Base-by-base conservation (phyloP, 2,329 filamentous ascomycete species). In the Capronia coronata region DNA sequence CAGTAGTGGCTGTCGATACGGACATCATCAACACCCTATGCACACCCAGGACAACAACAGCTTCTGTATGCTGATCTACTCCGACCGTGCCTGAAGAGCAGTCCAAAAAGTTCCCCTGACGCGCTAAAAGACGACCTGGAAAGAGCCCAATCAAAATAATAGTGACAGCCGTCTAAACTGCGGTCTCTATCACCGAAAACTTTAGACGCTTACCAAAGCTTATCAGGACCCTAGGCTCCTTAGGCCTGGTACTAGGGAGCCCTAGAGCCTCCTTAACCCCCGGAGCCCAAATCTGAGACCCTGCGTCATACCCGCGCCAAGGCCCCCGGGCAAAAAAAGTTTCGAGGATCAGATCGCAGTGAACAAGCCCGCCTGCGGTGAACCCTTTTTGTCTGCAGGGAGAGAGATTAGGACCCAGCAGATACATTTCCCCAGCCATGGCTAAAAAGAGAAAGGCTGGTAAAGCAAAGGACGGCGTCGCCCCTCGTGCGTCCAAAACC, bases 401-500 rank as follows among this genome's bases (percentile, higher is more conserved):
- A n/a, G n/a, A n/a, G n/a, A n/a, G n/a, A n/a, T n/a, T n/a, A n/a
- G n/a, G n/a, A n/a, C n/a, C n/a, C n/a, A n/a, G n/a, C n/a, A n/a
- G n/a, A n/a, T n/a, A n/a, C n/a, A n/a, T n/a, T n/a, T n/a, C 27
- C 16, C 43, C 35, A 34, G 32, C n/a, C 50, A 78, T 79, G 75
- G 75, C 66, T 22, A 78, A 74, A 62, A 79, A 78, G 59, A 83
- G 86, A 76, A 93, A 90, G 73, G 83, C 79, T 1, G 73, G 77
- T 18, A 73, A 75, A n/a, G 30, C 19, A 1, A 41, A 32, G 30
- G 14, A 30, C 23, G 23, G 35, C 41, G 21, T 21, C 39, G 18
- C 14, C 6, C 6, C 4, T 22, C 41, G 37, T 9, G 19, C 10
- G 2, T 23, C 44, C 13, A 27, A 25, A 7, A 61, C 40, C 61